Evolutionary conservation across 257 asterid species (phyloP).

Genomic region (Solanum tarapatanum): DNA sequence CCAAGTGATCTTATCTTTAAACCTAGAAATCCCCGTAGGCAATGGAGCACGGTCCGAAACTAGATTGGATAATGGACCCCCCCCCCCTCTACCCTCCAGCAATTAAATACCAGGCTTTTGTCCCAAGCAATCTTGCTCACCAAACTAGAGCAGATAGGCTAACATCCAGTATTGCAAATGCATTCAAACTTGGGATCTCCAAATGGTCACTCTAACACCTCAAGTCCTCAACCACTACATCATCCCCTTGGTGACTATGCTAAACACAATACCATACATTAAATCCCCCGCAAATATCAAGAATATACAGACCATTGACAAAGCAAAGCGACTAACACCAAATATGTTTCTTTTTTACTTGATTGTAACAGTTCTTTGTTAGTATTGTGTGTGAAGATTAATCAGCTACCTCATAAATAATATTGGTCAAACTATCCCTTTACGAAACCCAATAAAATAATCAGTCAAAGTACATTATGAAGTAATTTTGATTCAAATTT

Average conservation of each 20-base stretch:
- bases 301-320: background rate
- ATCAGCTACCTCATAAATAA: background rate
- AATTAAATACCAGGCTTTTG: background rate
- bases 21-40: background rate
- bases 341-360: background rate
- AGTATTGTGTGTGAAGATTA: background rate
- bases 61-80: background rate
- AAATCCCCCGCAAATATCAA: background rate
- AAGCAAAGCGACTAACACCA: background rate
- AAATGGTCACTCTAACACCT: background rate
- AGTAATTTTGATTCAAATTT: background rate
- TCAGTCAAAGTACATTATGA: background rate
- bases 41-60: background rate
- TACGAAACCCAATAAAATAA: background rate
- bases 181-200: background rate
- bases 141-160: background rate
- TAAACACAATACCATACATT: background rate
- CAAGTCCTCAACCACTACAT: background rate
- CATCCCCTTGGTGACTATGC: background rate
- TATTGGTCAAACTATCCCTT: background rate
- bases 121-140: background rate
- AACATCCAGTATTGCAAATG: background rate
- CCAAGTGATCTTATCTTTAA: background rate
- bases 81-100: background rate
- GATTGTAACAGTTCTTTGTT: background rate